phyloP scores from a whole-genome alignment of 768 basidiomycete genomes.

The Suillus alpinus region DNA sequence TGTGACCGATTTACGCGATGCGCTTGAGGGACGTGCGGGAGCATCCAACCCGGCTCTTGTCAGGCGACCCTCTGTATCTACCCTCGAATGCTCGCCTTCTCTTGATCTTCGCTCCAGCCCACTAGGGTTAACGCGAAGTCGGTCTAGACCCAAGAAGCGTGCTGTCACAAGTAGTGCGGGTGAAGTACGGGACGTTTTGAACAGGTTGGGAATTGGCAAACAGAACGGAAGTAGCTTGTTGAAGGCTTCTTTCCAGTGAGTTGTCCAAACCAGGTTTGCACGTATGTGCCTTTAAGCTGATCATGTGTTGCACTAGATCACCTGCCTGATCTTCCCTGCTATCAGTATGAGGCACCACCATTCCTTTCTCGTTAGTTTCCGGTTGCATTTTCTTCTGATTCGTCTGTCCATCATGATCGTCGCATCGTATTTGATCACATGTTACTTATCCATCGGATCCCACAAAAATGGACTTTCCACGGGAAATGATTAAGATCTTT shows the following conservation, averaged over 20 bases:
- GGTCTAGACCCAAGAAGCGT: constrained; percentile 56
- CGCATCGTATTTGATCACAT: constrained; percentile 12
- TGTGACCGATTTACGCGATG: constrained; percentile 84
- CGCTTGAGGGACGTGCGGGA: constrained; percentile 80
- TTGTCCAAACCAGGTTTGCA: constrained; percentile 3
- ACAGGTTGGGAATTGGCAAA: constrained; percentile 81
- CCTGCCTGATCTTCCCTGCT: constrained; percentile 3
- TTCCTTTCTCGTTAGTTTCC: constrained; percentile 5
- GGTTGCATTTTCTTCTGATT: neutral
- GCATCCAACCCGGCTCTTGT: constrained; percentile 75
- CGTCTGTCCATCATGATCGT: constrained; percentile 9
- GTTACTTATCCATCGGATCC: constrained; percentile 20
- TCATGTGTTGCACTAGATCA: constrained; percentile 1
- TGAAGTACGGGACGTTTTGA: constrained; percentile 80
- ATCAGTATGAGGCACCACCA: neutral
- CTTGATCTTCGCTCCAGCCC: constrained; percentile 38
- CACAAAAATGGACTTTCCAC: constrained; percentile 16
- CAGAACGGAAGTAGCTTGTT: constrained; percentile 55
- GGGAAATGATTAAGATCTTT: constrained; percentile 12
- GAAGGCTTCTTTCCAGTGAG: constrained; percentile 65
- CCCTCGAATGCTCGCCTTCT: constrained; percentile 66
- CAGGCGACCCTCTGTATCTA: constrained; percentile 72
- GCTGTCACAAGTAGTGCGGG: constrained; percentile 49
- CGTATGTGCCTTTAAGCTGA: constrained; percentile 1
- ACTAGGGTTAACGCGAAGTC: constrained; percentile 47